Conservation (phyloP, 1,139 yeast species). For the Suzukiozyma palmioleophila region DNA sequence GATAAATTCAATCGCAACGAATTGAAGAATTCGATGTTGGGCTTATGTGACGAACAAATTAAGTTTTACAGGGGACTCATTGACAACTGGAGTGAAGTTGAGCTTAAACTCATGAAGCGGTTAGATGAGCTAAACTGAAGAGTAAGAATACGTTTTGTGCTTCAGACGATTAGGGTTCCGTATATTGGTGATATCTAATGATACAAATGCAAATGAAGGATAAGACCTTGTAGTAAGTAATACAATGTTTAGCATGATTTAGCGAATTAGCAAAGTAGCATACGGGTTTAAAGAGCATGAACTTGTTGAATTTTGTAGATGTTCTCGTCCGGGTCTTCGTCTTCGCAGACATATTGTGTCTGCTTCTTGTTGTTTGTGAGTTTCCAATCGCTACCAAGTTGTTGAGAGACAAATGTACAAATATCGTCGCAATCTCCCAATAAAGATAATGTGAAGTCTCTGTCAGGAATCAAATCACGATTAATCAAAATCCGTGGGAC, state of each 20-base stretch:
- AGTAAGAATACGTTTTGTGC: not conserved
- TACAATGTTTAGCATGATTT: too few relatives aligned
- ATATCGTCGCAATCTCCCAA: constrained; percentile 88
- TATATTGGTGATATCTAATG: constrained; percentile 1
- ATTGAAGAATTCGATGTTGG: constrained; percentile 63
- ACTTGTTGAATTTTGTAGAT: constrained; percentile 4
- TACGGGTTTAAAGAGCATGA: not conserved
- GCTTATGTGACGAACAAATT: constrained; percentile 73
- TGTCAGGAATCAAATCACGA: constrained; percentile 72
- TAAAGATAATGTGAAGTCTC: constrained; percentile 75
- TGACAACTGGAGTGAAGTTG: constrained; percentile 66
- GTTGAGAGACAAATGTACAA: constrained; percentile 59
- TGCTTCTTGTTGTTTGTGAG: constrained; percentile 46
- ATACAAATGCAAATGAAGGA: not conserved
- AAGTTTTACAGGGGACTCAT: constrained; percentile 69
- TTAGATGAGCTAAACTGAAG: constrained; percentile 28
- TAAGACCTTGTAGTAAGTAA: not conserved
- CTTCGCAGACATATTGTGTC: constrained; percentile 2
- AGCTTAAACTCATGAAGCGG: constrained; percentile 37
- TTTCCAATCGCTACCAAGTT: constrained; percentile 55
- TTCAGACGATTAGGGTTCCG: not conserved
- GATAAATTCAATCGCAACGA: constrained; percentile 78
- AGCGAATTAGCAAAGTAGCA: too few relatives aligned
- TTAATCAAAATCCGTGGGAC: constrained; percentile 86
- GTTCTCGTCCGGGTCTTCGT: constrained; percentile 3